A percentile compares a stretch with the other conserved stretches of the same genome.
phyloP scores from a whole-genome alignment of 148 eudicot genomes.

The Cornus florida region DNA sequence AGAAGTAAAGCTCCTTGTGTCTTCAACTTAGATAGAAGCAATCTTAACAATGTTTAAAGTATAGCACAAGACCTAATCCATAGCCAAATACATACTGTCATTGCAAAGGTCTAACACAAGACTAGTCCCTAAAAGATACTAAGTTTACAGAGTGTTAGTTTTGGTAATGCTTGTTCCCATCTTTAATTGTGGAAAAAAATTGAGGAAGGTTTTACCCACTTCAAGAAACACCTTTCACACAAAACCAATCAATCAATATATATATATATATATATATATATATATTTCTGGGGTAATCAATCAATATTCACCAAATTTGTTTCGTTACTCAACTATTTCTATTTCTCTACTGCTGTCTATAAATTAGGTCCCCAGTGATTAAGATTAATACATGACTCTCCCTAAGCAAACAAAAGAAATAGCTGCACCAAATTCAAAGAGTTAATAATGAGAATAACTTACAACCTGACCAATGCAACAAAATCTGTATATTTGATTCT shows the following conservation, averaged over 20 bases:
- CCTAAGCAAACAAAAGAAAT: background rate
- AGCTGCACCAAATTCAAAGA: background rate
- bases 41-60: too few species aligned
- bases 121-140: background rate
- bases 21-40: too few species aligned
- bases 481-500: slow-evolving; percentile 1
- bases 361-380: background rate
- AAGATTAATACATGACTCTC: background rate
- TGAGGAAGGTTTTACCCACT: background rate
- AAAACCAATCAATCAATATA: background rate
- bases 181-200: background rate
- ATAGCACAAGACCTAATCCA: too few species aligned
- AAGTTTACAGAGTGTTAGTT: too few species aligned
- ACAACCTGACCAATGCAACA: too few species aligned
- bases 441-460: background rate
- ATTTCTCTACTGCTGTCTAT: background rate
- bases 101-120: background rate
- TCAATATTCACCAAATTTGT: background rate
- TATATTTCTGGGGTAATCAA: too few species aligned
- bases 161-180: background rate
- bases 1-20: too few species aligned
- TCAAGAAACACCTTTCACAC: slow-evolving; percentile 7
- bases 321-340: background rate
- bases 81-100: too few species aligned
- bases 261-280: too few species aligned